Evolutionary conservation across 2,329 filamentous ascomycete genomes (phyloP), one percentile per base, ranked within the genome.

Genomic region (Chrysoporthe cubensis): DNA sequence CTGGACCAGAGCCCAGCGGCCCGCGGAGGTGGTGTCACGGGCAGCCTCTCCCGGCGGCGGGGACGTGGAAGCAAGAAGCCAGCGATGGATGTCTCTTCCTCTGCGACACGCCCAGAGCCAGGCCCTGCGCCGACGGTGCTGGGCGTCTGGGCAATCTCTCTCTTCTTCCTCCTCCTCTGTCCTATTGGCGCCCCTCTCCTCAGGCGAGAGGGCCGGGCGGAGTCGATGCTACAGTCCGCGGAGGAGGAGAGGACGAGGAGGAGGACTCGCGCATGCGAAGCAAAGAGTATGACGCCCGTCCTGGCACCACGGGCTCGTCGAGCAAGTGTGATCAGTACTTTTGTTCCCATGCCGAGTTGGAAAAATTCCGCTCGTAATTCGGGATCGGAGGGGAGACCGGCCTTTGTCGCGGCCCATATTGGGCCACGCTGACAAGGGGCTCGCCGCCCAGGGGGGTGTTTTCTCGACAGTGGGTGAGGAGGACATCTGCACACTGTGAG

Each of bases 401-500:
- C 13, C 9, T 46, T 14, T 46, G 13, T n/a, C 44, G 6, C 44
- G 44, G 6, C 26, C 50, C 50, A 52, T 52, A 52, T 52, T 52
- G 26, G 54, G 54, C 40, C 54, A 57, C n/a, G 54, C 54, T 57
- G 54, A 57, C 32, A 11, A 57, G 54, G 54, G 54, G 54, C 14
- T 57, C 26, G 26, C 34, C 52, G 3, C 14, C 52, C 16, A n/a
- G 52, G 52, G 52, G 26, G 26, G 26, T 26, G 26, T 26, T 26
- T 26, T 26, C 26, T 26, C 26, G 34, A 40, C 54, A 34, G 54
- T 57, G 9, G 26, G 18, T 8, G 4, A 16, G 13, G 40, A 40
- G 6, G 3, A 40, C 32, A 9, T 7, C 18, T 16, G 32, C 32
- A 32, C 54, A 57, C 54, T 57, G 54, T 57, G 18, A 57, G 34